phyloP scores from a whole-genome alignment of 257 asterid species.

The Nicotiana sylvestris region DNA sequence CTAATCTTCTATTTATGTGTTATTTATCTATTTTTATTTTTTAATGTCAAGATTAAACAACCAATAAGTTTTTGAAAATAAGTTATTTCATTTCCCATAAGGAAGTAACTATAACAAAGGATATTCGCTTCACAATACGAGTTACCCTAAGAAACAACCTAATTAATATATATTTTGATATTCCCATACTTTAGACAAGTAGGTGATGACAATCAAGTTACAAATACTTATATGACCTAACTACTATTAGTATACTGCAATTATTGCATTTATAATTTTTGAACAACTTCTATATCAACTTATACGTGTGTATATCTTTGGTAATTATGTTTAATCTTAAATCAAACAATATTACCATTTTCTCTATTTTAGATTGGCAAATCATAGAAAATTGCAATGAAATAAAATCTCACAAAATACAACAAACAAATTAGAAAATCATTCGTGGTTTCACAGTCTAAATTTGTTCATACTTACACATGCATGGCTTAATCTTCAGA shows the following conservation, averaged over 20 bases:
- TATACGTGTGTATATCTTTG: background rate
- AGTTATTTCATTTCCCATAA: background rate
- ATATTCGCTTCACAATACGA: background rate
- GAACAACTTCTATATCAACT: background rate
- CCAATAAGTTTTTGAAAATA: background rate
- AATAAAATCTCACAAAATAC: background rate
- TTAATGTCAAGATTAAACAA: background rate
- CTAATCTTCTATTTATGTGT: background rate
- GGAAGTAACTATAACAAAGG: background rate
- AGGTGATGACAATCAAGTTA: background rate
- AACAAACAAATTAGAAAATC: background rate
- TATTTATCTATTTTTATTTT: background rate
- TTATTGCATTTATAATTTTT: background rate
- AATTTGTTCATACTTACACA: too few relatives aligned
- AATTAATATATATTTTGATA: background rate
- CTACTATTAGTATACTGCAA: background rate
- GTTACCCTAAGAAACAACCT: background rate
- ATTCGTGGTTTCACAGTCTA: too few relatives aligned
- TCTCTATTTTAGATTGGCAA: background rate
- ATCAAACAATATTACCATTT: background rate
- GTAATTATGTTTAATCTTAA: background rate
- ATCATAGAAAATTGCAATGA: background rate
- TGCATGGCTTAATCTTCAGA: too few relatives aligned
- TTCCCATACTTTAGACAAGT: background rate
- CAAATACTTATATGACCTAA: background rate